Base-by-base conservation (phyloP, 805 yeast species). In the Candida saitoana region DNA sequence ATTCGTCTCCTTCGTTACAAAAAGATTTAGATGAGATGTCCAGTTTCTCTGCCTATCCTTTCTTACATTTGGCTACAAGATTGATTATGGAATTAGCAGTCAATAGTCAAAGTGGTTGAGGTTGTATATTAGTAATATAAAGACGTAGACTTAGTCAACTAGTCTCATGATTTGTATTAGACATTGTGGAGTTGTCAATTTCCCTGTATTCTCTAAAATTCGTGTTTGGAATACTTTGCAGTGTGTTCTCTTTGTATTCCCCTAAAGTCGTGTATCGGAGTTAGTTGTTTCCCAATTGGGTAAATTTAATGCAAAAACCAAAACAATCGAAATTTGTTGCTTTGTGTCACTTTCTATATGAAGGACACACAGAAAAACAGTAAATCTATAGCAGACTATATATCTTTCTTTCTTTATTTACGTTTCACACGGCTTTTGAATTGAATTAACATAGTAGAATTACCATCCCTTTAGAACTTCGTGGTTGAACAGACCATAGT, bases 71-170 rank as follows among this genome's bases (percentile, higher is more conserved):
- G 55, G 91, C 97, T 34, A 91, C 98, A 2, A 71, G 89, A 56
- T 74, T 91, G 49, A 91, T 91, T 48, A 89, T 91, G 96, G 98
- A 91, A 63, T 73, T 91, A 50, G 99, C 99, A 1, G 98, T 93
- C 14, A 93, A 91, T 58, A 81, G 91, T 55, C 96, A 88, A 52
- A 73, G 71, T 37, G 46, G 45, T 4, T 46, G 16, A 29, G 32
- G 6, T 22, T 22, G 11, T 22, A 22, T 22, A 22, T 11, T 7
- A 22, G 27, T 22, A 22, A 22, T 22, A 22, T 11, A 22, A n/a
- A n/a, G n/a, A n/a, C n/a, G n/a, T n/a, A n/a, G n/a, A n/a, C n/a
- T n/a, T n/a, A n/a, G n/a, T n/a, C n/a, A n/a, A n/a, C n/a, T n/a
- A n/a, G n/a, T n/a, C n/a, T n/a, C n/a, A n/a, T n/a, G n/a, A n/a